Evolutionary conservation across 192 early-diverging fungal genomes (phyloP), one percentile per base, ranked within the genome.

Genomic region (Gonapodya prolifera): DNA sequence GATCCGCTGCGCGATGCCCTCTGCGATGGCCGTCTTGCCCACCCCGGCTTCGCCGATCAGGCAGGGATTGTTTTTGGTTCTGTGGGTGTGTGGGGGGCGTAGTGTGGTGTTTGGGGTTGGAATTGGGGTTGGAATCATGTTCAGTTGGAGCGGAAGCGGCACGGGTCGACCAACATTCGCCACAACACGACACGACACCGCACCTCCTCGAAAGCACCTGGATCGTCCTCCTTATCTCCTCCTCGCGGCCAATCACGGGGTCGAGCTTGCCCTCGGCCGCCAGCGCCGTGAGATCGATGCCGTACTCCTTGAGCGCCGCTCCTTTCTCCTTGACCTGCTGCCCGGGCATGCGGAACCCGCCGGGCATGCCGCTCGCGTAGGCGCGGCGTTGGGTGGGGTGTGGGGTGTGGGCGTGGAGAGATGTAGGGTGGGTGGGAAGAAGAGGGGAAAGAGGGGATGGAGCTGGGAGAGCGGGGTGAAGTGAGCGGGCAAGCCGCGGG

Each of bases 1-100:
- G 23, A 93, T 92, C 35, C 92, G 82, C 81, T 93, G 92, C 0
- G 92, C 92, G 34, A 93, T 82, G 2, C 92, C 92, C 78, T 93
- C 92, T 18, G 89, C 92, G 75, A 94, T 93, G 34, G 93, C 92
- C 0, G 93, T 94, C 76, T 94, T 94, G 35, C 93, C 93, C 0
- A 91, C 91, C 77, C 93, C 92, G 1, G 92, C 91, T 30, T 92
- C 92, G 77, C 92, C 92, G 23, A 92, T 61, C 31, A 93, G 80
- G 0, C 91, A 87, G 0, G 92, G 91, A 78, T 92, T 92, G 84
- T 92, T 93, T 76, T 93, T 93, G 33, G 91, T 92, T 83, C 92
- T 87, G 28, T 90, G 86, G n/a, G 87, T 85, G 80, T 70, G 35
- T 32, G 8, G 33, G 16, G 34, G 70, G 35, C 1, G 82, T 84